These are phyloP conservation scores for Perilla frutescens DNA, from an alignment of 257 asterid species.

Conservation along the genomic window DNA sequence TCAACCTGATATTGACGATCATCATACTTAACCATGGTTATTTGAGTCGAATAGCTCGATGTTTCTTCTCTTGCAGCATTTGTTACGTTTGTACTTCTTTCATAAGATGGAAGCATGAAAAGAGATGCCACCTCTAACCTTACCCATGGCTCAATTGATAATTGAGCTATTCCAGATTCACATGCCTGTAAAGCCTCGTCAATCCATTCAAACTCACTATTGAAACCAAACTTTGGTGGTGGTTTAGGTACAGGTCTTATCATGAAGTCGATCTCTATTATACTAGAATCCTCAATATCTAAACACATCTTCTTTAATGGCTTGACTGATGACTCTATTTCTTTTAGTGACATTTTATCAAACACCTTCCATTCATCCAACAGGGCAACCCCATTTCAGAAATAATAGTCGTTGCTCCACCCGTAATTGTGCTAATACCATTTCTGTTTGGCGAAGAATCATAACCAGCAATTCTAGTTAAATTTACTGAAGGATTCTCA, in stretches of 20 bases:
- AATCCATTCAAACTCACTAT: slow-evolving; percentile 71
- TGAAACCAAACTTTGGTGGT: too few relatives aligned
- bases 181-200: slow-evolving; percentile 55
- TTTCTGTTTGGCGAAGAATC: slow-evolving; percentile 55
- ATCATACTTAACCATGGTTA: background rate
- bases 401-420: slow-evolving; percentile 41
- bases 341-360: too few relatives aligned
- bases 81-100: slow-evolving; percentile 50
- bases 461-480: slow-evolving; percentile 51
- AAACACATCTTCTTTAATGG: too few relatives aligned
- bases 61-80: slow-evolving; percentile 40
- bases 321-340: too few relatives aligned
- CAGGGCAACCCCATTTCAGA: slow-evolving; percentile 59
- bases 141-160: slow-evolving; percentile 60
- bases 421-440: slow-evolving; percentile 50
- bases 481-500: slow-evolving; percentile 42
- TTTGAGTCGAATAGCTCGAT: slow-evolving; percentile 36
- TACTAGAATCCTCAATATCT: too few relatives aligned
- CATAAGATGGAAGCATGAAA: slow-evolving; percentile 53
- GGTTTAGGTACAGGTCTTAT: too few relatives aligned
- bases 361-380: too few relatives aligned
- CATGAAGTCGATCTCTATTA: too few relatives aligned
- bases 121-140: slow-evolving; percentile 53
- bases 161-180: slow-evolving; percentile 50
- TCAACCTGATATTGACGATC: slow-evolving; percentile 31